Percentiles rank a stretch among this genome's conserved stretches.
phyloP scores from a whole-genome alignment of 495 filamentous ascomycete species.

The Penicillium chermesinum region DNA sequence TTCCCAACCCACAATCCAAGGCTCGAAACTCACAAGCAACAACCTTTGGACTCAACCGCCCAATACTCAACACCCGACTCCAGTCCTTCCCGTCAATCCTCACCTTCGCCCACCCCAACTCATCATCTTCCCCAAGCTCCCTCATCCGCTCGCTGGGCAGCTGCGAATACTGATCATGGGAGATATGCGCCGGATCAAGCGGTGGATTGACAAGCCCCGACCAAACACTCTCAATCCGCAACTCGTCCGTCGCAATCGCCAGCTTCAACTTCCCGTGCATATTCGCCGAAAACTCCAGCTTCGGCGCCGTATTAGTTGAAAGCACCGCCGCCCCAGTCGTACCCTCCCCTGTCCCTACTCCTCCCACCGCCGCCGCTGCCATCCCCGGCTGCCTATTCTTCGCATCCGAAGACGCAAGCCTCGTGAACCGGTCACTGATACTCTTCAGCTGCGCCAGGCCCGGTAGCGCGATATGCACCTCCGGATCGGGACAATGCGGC shows the following conservation, averaged over 20 bases:
- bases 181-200: slow-evolving; percentile 67
- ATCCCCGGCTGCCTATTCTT: slow-evolving; percentile 15
- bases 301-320: slow-evolving; percentile 42
- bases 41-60: slow-evolving; percentile 77
- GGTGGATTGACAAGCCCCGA: slow-evolving; percentile 75
- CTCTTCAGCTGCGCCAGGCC: slow-evolving; percentile 77
- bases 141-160: slow-evolving; percentile 72
- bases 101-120: slow-evolving; percentile 76
- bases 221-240: slow-evolving; percentile 81
- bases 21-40: slow-evolving; percentile 67
- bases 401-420: slow-evolving; percentile 50
- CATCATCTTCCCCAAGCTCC: slow-evolving; percentile 43
- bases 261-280: slow-evolving; percentile 83
- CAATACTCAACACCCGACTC: slow-evolving; percentile 85
- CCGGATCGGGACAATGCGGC: slow-evolving; percentile 82
- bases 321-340: slow-evolving; percentile 10
- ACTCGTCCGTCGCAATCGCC: slow-evolving; percentile 67
- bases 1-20: not conserved
- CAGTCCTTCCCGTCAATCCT: slow-evolving; percentile 89
- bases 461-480: slow-evolving; percentile 89
- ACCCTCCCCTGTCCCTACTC: not conserved
- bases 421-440: slow-evolving; percentile 91
- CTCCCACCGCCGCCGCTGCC: slow-evolving; percentile 7
- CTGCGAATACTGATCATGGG: slow-evolving; percentile 56
- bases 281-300: slow-evolving; percentile 78